Conservation (phyloP, 2,329 filamentous ascomycete genomes). For the Paracamarosporium sp. region DNA sequence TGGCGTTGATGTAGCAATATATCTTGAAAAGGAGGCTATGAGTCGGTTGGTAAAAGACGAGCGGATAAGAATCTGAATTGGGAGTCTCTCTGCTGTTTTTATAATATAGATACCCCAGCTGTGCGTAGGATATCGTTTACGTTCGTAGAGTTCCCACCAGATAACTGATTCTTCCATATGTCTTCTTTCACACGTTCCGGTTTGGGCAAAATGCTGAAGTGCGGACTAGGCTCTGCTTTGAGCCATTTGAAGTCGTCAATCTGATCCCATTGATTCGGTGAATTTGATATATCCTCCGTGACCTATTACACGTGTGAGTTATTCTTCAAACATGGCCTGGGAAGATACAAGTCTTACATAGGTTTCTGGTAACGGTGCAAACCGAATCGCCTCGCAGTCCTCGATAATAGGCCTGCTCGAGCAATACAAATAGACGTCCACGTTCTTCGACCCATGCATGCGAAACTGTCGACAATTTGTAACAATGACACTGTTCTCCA, state of each 20-base stretch:
- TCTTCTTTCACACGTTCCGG: slow-evolving; percentile 65
- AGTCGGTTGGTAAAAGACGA: background rate
- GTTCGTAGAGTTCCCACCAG: slow-evolving; percentile 16
- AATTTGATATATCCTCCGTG: slow-evolving; percentile 22
- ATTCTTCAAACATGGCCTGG: background rate
- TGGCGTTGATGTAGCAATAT: slow-evolving; percentile 1
- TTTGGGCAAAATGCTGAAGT: slow-evolving; percentile 77
- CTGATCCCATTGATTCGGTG: slow-evolving; percentile 79
- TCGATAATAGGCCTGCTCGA: slow-evolving; percentile 91
- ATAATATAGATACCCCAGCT: background rate
- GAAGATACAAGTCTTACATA: slow-evolving; percentile 65
- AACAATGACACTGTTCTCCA: slow-evolving; percentile 78
- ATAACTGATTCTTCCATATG: slow-evolving; percentile 72
- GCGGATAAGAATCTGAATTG: background rate
- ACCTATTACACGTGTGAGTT: slow-evolving; percentile 23
- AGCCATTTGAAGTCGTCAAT: slow-evolving; percentile 99
- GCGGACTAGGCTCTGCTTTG: slow-evolving; percentile 82
- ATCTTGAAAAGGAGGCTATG: slow-evolving; percentile 4
- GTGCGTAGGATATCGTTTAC: slow-evolving; percentile 24
- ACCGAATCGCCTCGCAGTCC: slow-evolving; percentile 78
- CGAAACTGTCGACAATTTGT: slow-evolving; percentile 80
- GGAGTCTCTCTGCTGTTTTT: background rate
- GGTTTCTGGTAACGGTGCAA: slow-evolving; percentile 73
- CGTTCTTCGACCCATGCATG: slow-evolving; percentile 84
- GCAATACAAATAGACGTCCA: slow-evolving; percentile 84